Conservation (phyloP, 1,284 basidiomycete genomes). For the Naganishia cerealis region DNA sequence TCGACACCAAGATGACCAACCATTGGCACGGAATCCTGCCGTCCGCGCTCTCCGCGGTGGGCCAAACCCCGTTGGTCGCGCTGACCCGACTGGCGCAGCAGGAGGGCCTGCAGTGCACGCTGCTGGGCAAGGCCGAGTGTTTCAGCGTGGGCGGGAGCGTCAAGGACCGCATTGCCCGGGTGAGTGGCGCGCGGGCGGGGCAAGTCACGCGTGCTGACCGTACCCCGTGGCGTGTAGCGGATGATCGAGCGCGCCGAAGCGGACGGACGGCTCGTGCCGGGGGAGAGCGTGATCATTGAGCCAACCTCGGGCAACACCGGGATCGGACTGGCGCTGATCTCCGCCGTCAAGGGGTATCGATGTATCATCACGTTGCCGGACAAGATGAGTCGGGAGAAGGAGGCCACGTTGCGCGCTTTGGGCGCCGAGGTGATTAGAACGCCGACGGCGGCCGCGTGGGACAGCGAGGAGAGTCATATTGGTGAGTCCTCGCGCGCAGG, state of each 20-base stretch:
- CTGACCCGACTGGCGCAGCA: slow-evolving; percentile 74
- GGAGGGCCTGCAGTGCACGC: slow-evolving; percentile 80
- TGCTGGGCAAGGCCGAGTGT: slow-evolving; percentile 88
- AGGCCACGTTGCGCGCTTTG: slow-evolving; percentile 82
- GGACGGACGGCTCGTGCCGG: slow-evolving; percentile 79
- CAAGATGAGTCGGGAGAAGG: slow-evolving; percentile 97
- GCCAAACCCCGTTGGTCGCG: slow-evolving; percentile 84
- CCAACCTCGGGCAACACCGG: slow-evolving; percentile 88
- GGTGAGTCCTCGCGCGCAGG: slow-evolving; percentile 4
- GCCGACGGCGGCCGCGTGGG: slow-evolving; percentile 79
- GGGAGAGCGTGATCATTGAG: slow-evolving; percentile 88
- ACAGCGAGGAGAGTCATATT: slow-evolving; percentile 35
- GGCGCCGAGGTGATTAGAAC: slow-evolving; percentile 94
- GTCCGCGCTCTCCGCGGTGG: slow-evolving; percentile 78
- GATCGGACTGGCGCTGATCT: slow-evolving; percentile 86
- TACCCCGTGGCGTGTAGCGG: too few species aligned
- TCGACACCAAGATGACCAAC: slow-evolving; percentile 31
- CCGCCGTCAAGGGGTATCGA: slow-evolving; percentile 62
- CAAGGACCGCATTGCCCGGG: slow-evolving; percentile 91
- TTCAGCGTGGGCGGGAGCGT: slow-evolving; percentile 89
- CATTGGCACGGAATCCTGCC: slow-evolving; percentile 63
- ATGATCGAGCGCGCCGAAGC: slow-evolving; percentile 92
- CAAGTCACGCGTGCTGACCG: too few species aligned
- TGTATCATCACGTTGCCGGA: slow-evolving; percentile 90
- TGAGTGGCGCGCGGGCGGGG: too few species aligned